A percentile compares a stretch with the other conserved stretches of the same genome.
Conservation (phyloP, 108 stramenopile genomes). For the Nannochloropsis gaditana region DNA sequence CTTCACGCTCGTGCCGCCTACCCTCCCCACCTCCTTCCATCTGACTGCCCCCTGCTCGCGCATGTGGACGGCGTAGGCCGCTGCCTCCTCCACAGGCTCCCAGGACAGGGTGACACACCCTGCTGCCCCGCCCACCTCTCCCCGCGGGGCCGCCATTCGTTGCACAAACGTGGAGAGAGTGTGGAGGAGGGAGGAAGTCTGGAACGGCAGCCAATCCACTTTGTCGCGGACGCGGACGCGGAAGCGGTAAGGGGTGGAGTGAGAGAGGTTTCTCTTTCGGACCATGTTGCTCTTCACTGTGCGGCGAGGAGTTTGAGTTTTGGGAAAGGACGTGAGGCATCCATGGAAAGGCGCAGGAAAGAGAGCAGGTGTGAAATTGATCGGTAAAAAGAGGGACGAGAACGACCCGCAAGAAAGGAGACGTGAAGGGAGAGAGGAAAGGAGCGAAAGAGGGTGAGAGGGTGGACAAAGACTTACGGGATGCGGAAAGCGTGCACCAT, state of each 20-base stretch:
- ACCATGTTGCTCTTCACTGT: background rate
- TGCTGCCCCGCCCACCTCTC: background rate
- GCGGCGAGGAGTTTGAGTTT: no score
- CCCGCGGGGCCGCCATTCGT: background rate
- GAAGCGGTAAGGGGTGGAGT: background rate
- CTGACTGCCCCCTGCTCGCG: background rate
- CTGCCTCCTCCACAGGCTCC: background rate
- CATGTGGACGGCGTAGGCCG: background rate
- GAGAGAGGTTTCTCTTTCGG: background rate
- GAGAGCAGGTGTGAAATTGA: background rate
- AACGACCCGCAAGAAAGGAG: background rate
- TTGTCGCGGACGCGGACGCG: background rate
- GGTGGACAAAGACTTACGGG: background rate
- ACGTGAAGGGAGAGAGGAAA: background rate
- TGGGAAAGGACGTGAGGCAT: no score
- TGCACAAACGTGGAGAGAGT: background rate
- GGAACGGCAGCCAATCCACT: background rate
- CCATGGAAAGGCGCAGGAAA: background rate
- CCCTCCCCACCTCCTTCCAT: slow-evolving; percentile 1
- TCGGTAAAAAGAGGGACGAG: background rate
- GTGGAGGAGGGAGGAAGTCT: background rate
- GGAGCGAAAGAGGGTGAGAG: background rate
- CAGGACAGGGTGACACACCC: slow-evolving; percentile 10
- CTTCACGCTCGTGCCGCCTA: background rate
- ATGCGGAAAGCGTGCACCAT: background rate